Evolutionary conservation across 2,329 filamentous ascomycete genomes (phyloP).

Genomic region (Colletotrichum tropicicola): DNA sequence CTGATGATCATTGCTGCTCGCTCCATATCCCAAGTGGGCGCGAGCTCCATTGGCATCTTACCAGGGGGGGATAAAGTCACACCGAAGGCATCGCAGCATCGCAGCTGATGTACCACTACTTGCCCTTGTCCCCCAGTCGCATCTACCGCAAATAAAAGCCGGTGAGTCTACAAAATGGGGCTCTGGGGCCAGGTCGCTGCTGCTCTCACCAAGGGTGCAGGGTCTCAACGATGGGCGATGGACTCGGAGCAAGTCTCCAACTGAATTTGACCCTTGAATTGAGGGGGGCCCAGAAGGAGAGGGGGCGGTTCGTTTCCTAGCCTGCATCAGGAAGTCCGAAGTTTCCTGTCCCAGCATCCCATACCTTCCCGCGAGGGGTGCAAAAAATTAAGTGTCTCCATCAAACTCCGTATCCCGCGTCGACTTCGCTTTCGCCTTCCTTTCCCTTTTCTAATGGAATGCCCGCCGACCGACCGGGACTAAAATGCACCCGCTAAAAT

Average conservation of each 20-base stretch:
- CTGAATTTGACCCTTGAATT: neutral
- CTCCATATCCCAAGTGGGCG: slow-evolving; percentile 1
- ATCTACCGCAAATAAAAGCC: slow-evolving; percentile 14
- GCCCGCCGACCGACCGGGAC: slow-evolving; percentile 4
- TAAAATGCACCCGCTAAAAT: slow-evolving; percentile 14
- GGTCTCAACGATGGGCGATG: neutral
- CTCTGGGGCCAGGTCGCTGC: neutral
- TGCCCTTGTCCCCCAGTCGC: neutral
- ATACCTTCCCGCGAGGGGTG: neutral
- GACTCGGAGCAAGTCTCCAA: slow-evolving; percentile 9
- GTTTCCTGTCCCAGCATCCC: neutral
- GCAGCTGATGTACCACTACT: neutral
- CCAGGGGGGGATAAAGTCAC: neutral
- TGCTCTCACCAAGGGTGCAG: neutral
- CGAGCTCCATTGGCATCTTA: neutral
- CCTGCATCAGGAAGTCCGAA: slow-evolving; percentile 24
- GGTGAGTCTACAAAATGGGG: slow-evolving; percentile 24
- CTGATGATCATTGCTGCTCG: slow-evolving; percentile 7
- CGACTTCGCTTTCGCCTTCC: slow-evolving; percentile 5
- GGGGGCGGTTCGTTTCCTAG: slow-evolving; percentile 3
- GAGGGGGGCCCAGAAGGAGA: neutral
- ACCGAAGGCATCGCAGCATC: neutral
- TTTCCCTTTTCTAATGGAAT: neutral
- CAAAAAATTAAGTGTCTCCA: neutral
- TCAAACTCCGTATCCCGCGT: slow-evolving; percentile 3